Evolutionary conservation across 345 rosid species (phyloP), one percentile per base, ranked within the genome.

Genomic region (Salix suchowensis): DNA sequence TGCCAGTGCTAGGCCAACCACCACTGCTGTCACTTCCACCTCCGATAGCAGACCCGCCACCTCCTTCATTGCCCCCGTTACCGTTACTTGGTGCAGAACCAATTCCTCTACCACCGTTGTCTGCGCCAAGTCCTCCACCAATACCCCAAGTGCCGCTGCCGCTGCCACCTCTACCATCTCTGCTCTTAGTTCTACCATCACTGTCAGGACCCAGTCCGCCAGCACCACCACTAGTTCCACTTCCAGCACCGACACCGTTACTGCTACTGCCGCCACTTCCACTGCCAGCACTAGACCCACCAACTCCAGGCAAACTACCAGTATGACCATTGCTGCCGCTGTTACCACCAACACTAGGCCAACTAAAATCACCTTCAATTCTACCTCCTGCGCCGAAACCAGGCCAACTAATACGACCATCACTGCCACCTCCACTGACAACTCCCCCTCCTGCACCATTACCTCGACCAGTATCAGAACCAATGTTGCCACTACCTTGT

Each of bases 381-480:
- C 46, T 40, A 54, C 58, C 64, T 11, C 37, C 55, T 50, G 42
- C 77, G 4, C 77, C 70, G 44, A 62, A 40, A 21, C 40, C 3
- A 39, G 15, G 11, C 18, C 23, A 18, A 40, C 36, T 65, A 60
- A 58, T 15, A 28, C 21, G 19, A 39, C 11, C 46, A 28, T 39
- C 58, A n/a, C 3, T 42, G 15, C 3, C 71, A 68, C 24, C 26
- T 21, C 16, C 30, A 15, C 23, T 5, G 10, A 16, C 37, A 62
- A 2, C 65, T 15, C 46, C 52, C 21, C n/a, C 32, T 13, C 52
- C 71, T 26, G 16, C 52, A 32, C 34, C 61, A 65, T 15, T 8
- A 26, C 78, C 65, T 67, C 37, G 24, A 21, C 70, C 65, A 34
- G 37, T n/a, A 37, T 71, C 72, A 66, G 67, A n/a, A 23, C 64